phyloP scores from a whole-genome alignment of 352 stramenopile species.

The Globisporangium spiculum region DNA sequence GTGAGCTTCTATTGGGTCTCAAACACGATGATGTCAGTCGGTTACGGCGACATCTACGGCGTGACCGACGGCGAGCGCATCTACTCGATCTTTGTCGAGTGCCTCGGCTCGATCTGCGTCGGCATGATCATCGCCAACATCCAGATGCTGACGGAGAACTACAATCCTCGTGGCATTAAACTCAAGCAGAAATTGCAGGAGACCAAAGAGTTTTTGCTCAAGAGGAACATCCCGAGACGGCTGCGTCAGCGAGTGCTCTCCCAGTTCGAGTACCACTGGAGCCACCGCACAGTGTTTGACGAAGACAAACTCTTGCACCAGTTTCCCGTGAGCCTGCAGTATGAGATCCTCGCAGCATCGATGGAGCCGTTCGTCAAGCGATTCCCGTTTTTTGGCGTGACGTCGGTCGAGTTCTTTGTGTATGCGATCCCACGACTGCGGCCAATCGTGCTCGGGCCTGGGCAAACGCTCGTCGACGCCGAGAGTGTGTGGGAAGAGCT shows the following conservation, averaged over 20 bases:
- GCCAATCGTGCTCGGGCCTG: conserved; percentile 56
- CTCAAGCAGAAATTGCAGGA: conserved; percentile 74
- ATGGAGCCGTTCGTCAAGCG: conserved; percentile 78
- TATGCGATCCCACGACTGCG: conserved; percentile 55
- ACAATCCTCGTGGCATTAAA: conserved; percentile 76
- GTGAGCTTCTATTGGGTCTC: conserved; percentile 92
- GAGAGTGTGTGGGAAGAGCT: conserved; percentile 83
- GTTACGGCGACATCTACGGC: conserved; percentile 89
- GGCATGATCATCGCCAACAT: conserved; percentile 93
- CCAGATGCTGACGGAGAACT: conserved; percentile 90
- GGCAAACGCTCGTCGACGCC: conserved; percentile 63
- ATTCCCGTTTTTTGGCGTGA: conserved; percentile 74
- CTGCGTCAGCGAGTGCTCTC: conserved; percentile 69
- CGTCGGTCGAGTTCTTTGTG: conserved; percentile 77
- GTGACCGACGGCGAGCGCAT: conserved; percentile 75
- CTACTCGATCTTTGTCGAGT: conserved; percentile 85
- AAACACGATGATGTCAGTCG: conserved; percentile 93
- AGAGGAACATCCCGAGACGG: conserved; percentile 57
- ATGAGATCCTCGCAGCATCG: conserved; percentile 74
- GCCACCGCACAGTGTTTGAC: conserved; percentile 66
- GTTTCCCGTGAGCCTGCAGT: conserved; percentile 70
- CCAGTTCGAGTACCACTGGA: conserved; percentile 84
- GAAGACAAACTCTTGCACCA: conserved; percentile 61
- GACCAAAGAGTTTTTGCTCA: conserved; percentile 79
- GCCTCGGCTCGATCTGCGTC: conserved; percentile 83